phyloP scores from a whole-genome alignment of 1,284 basidiomycete genomes.

The Abortiporus biennis region DNA sequence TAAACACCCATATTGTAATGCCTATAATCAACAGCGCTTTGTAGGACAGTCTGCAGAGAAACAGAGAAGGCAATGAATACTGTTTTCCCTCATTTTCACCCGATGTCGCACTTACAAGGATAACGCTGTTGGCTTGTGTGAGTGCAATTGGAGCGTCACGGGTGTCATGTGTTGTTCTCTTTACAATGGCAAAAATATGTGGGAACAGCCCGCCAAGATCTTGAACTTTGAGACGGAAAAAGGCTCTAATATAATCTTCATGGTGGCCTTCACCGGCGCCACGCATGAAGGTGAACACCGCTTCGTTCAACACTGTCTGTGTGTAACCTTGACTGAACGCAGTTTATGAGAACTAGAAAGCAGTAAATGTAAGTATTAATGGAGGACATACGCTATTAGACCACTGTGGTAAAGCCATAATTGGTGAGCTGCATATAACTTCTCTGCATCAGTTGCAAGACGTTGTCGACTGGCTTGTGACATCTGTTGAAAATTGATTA shows the following conservation, averaged over 20 bases:
- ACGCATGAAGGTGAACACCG: slow-evolving; percentile 61
- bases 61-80: slow-evolving; percentile 8
- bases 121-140: slow-evolving; percentile 69
- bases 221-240: slow-evolving; percentile 73
- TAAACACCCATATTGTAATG: slow-evolving; percentile 70
- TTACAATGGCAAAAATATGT: slow-evolving; percentile 43
- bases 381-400: slow-evolving; percentile 46
- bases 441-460: slow-evolving; percentile 85
- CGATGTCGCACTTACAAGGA: slow-evolving; percentile 66
- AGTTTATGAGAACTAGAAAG: no score
- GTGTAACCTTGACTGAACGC: slow-evolving; percentile 31
- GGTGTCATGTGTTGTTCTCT: slow-evolving; percentile 32
- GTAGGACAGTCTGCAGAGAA: slow-evolving; percentile 54
- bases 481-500: slow-evolving; percentile 42
- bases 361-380: neutral
- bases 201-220: slow-evolving; percentile 54
- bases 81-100: no score
- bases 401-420: slow-evolving; percentile 85
- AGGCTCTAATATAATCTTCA: slow-evolving; percentile 78
- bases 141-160: slow-evolving; percentile 40
- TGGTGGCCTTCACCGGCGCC: slow-evolving; percentile 47
- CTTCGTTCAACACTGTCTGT: slow-evolving; percentile 57
- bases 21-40: slow-evolving; percentile 71
- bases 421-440: slow-evolving; percentile 76
- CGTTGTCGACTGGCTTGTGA: slow-evolving; percentile 73